phyloP scores from a whole-genome alignment of 2,329 filamentous ascomycete species.

The Fusarium sp. region DNA sequence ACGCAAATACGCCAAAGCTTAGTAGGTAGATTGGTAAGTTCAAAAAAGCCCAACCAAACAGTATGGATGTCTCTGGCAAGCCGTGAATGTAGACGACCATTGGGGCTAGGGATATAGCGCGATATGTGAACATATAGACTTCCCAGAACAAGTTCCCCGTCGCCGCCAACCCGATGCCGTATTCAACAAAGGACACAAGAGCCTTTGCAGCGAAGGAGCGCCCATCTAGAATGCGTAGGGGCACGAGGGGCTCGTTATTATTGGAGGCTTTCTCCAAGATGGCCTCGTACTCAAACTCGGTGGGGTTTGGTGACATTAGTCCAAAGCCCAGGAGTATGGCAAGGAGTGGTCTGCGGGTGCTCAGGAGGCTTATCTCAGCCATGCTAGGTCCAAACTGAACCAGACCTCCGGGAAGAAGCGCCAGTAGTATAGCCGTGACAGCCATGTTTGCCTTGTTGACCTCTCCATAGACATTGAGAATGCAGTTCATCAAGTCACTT shows the following conservation, averaged over 20 bases:
- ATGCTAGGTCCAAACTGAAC: constrained; percentile 28
- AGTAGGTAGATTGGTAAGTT: constrained; percentile 23
- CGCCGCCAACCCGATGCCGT: constrained; percentile 8
- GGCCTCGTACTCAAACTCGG: constrained; percentile 16
- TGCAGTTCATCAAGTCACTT: constrained; percentile 5
- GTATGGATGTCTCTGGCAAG: no score
- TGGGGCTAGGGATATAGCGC: constrained; percentile 16
- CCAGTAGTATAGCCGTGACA: constrained; percentile 19
- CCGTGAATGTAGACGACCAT: constrained; percentile 8
- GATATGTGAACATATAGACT: constrained; percentile 23
- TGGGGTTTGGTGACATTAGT: constrained; percentile 25
- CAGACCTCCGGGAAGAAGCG: constrained; percentile 21
- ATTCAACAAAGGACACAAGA: constrained; percentile 22
- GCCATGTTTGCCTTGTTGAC: no score
- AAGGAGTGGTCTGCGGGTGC: constrained; percentile 18
- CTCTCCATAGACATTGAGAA: constrained; percentile 16
- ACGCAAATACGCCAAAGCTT: constrained; percentile 24
- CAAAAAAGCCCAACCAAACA: constrained; percentile 25
- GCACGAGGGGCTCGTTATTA: neutral
- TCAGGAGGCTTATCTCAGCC: constrained; percentile 25
- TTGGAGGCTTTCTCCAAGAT: constrained; percentile 21
- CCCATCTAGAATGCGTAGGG: neutral
- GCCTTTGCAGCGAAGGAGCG: constrained; percentile 4
- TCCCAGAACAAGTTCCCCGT: constrained; percentile 20
- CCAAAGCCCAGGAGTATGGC: constrained; percentile 22